Percentiles rank a stretch among this genome's conserved stretches.
phyloP scores from a whole-genome alignment of 2,329 filamentous ascomycete species.

The Exophiala dermatitidis region DNA sequence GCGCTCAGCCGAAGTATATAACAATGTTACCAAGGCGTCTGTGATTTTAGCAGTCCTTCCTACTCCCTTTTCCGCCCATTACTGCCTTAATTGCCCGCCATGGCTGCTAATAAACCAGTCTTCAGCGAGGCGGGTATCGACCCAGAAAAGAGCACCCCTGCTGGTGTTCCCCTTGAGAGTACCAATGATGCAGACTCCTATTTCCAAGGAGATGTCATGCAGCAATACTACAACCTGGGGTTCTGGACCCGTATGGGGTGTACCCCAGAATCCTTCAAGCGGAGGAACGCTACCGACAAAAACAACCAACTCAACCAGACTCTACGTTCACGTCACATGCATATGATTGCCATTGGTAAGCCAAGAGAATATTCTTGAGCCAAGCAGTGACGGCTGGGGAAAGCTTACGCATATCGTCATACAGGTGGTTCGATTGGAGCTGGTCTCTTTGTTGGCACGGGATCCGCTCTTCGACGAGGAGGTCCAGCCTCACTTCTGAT shows the following conservation, averaged over 20 bases:
- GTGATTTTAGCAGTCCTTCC: too few relatives aligned
- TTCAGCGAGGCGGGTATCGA: background rate
- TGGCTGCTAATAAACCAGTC: conserved; percentile 1
- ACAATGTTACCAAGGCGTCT: too few relatives aligned
- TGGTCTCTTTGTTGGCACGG: conserved; percentile 80
- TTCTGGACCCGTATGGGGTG: conserved; percentile 37
- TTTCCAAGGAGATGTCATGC: background rate
- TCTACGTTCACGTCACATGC: conserved; percentile 57
- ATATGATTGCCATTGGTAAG: conserved; percentile 89
- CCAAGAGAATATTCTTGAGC: too few relatives aligned
- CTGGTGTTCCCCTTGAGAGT: background rate
- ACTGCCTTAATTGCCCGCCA: background rate
- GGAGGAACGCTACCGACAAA: conserved; percentile 24
- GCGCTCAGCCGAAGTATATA: too few relatives aligned
- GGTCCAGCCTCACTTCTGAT: conserved; percentile 70
- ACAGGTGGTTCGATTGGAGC: conserved; percentile 45
- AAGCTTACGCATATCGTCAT: background rate
- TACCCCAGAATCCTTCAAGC: conserved; percentile 36
- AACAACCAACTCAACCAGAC: conserved; percentile 13
- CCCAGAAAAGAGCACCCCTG: background rate
- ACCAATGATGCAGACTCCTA: background rate
- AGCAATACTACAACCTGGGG: conserved; percentile 5
- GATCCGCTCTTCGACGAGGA: conserved; percentile 60
- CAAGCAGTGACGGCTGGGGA: too few relatives aligned
- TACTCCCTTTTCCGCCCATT: too few relatives aligned